phyloP scores from a whole-genome alignment of 2,329 filamentous ascomycete species.

The Fusarium tanahbumbuense region DNA sequence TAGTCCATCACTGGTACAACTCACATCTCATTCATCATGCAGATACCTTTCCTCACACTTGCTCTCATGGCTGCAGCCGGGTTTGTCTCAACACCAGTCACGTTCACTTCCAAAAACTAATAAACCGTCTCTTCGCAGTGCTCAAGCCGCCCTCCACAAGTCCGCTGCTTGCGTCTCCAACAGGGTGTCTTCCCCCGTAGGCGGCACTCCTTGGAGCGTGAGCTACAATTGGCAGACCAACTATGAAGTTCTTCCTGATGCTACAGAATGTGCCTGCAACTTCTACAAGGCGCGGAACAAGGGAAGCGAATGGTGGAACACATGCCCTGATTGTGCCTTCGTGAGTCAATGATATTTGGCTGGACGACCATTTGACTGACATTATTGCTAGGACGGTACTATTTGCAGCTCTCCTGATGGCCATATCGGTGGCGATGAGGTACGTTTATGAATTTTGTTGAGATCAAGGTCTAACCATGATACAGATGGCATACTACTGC shows the following conservation, averaged over 20 bases:
- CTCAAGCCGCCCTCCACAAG: neutral
- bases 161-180: neutral
- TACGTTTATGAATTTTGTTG: neutral
- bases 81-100: neutral
- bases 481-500: neutral
- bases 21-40: neutral
- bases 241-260: neutral
- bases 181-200: neutral
- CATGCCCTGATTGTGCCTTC: neutral
- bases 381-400: neutral
- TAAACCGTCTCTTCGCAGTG: neutral
- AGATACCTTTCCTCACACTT: neutral
- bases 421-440: constrained; percentile 1
- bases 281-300: neutral
- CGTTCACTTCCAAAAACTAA: neutral
- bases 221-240: neutral
- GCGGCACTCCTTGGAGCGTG: neutral
- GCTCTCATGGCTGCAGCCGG: neutral
- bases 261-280: neutral
- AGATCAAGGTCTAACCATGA: neutral
- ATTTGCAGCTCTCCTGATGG: neutral
- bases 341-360: neutral
- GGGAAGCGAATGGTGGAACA: constrained; percentile 1
- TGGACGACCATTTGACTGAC: neutral
- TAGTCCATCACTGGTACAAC: neutral